Conservation (phyloP, 75 land plant genomes). For the Pseudotsuga menziesii region DNA sequence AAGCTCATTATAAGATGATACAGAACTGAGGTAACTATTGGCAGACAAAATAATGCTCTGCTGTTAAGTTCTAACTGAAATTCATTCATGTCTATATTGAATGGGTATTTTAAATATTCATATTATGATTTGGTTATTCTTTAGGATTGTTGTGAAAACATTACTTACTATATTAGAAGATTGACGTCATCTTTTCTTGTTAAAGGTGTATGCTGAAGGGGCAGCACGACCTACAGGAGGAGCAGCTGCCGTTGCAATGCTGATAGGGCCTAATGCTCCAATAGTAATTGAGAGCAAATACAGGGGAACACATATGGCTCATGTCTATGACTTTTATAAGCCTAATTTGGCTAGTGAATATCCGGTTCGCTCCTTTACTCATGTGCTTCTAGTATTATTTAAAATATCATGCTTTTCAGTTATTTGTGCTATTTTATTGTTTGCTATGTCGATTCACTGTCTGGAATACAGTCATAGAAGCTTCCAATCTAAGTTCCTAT, state of each 20-base stretch:
- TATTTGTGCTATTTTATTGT: neutral
- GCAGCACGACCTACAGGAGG: constrained; percentile 98
- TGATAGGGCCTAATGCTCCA: constrained; percentile 97
- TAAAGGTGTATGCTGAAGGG: constrained; percentile 97
- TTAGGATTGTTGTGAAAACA: neutral
- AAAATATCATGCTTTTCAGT: too few relatives aligned
- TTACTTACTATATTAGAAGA: neutral
- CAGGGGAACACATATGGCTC: constrained; percentile 84
- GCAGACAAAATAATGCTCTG: too few relatives aligned
- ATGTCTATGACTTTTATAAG: constrained; percentile 98
- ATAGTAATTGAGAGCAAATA: constrained; percentile 74
- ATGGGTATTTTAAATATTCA: neutral
- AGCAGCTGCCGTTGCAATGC: constrained; percentile 99
- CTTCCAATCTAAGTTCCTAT: neutral
- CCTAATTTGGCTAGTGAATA: constrained; percentile 98
- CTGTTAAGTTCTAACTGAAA: too few relatives aligned
- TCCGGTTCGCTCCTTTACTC: constrained; percentile 53
- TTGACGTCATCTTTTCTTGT: constrained; percentile 2
- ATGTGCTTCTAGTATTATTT: neutral
- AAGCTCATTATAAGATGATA: too few relatives aligned
- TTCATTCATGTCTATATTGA: too few relatives aligned
- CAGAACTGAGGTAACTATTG: too few relatives aligned
- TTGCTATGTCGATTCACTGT: too few relatives aligned
- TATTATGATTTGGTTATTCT: neutral
- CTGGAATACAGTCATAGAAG: neutral